Conservation (phyloP, 164 flowering plant genomes). For the Vitis riparia region DNA sequence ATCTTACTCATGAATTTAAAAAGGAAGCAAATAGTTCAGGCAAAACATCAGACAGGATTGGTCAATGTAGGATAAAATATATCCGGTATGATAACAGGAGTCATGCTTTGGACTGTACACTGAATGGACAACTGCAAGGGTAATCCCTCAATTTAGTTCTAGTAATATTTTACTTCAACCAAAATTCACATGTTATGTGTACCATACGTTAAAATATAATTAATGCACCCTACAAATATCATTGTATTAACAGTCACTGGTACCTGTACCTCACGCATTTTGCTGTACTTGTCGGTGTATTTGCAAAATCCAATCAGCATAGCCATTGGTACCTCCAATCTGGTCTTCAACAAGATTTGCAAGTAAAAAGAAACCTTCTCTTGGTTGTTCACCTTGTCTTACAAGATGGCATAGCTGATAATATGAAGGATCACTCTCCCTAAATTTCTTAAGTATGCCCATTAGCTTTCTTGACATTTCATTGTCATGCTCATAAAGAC, state of each 20-base stretch:
- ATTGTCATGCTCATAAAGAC: slow-evolving; percentile 54
- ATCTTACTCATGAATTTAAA: neutral
- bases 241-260: neutral
- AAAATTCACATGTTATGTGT: too few relatives aligned
- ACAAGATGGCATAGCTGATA: slow-evolving; percentile 79
- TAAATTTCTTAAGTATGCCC: slow-evolving; percentile 46
- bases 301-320: slow-evolving; percentile 82
- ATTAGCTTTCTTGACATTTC: slow-evolving; percentile 71
- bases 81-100: neutral
- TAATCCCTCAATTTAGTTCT: too few relatives aligned
- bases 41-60: neutral
- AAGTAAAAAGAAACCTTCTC: slow-evolving; percentile 85
- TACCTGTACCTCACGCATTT: slow-evolving; percentile 54
- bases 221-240: neutral
- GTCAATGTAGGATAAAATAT: neutral
- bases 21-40: neutral
- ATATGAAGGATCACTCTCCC: slow-evolving; percentile 64
- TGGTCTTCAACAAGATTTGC: slow-evolving; percentile 85
- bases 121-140: too few relatives aligned
- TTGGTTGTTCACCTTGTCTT: slow-evolving; percentile 93
- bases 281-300: slow-evolving; percentile 86
- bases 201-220: neutral
- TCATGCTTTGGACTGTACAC: neutral
- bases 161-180: too few relatives aligned
- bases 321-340: slow-evolving; percentile 67